These are phyloP conservation scores for Zizania latifolia DNA, from an alignment of 176 grass and related monocot species.

Conservation along the genomic window DNA sequence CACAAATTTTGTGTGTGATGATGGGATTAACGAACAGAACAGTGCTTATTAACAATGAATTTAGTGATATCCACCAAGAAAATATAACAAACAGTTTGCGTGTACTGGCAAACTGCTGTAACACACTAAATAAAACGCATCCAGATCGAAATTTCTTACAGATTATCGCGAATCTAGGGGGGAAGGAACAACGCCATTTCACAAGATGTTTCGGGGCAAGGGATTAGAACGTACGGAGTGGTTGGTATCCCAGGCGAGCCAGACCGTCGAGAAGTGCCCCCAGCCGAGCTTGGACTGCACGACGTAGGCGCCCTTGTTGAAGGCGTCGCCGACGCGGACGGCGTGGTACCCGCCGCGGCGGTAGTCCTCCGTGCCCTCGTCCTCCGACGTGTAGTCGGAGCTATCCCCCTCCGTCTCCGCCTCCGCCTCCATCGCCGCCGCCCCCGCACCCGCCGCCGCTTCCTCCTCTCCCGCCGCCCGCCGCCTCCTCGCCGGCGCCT, in stretches of 20 bases:
- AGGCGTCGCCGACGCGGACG: slow-evolving; percentile 75
- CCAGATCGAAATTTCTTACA: slow-evolving; percentile 22
- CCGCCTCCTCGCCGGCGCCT: slow-evolving; percentile 9
- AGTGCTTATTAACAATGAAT: not conserved
- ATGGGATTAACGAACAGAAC: not conserved
- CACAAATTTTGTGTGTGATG: not conserved
- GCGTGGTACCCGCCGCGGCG: slow-evolving; percentile 93
- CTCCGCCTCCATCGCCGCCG: slow-evolving; percentile 2
- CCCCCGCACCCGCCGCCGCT: too few relatives aligned
- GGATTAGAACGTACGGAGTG: slow-evolving; percentile 56
- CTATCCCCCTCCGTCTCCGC: slow-evolving; percentile 56
- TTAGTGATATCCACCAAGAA: not conserved
- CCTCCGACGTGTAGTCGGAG: slow-evolving; percentile 91
- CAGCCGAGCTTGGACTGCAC: slow-evolving; percentile 95
- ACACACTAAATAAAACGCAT: not conserved
- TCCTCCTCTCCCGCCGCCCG: slow-evolving; percentile 14
- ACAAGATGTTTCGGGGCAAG: not conserved
- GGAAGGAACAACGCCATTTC: not conserved
- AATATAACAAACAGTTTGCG: slow-evolving; percentile 31
- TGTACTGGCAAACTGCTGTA: not conserved
- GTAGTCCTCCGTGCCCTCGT: slow-evolving; percentile 96
- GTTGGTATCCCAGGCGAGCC: slow-evolving; percentile 94
- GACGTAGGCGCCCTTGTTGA: slow-evolving; percentile 91
- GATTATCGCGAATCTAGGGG: not conserved
- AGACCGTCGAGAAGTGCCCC: slow-evolving; percentile 99